Evolutionary conservation across 129 eudicot genomes (phyloP), one percentile per base, ranked within the genome.

Genomic region (Saussurea involucrata): DNA sequence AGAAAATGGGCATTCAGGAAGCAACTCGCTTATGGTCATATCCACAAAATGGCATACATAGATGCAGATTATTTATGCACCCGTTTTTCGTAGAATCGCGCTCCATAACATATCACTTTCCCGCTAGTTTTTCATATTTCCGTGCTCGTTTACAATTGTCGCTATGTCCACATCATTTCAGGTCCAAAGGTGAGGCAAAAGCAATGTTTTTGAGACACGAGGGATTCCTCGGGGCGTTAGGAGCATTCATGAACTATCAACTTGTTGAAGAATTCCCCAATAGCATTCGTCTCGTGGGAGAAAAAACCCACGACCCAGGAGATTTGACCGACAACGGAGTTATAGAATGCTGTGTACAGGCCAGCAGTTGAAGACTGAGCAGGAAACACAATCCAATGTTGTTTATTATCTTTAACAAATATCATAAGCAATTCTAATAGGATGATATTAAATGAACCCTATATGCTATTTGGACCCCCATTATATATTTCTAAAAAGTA

Each of bases 101-200:
- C 57, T 13, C 57, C 18, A 10, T 2, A 46, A 46, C 57, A 17
- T 3, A 15, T 49, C 25, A 1, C 53, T n/a, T 28, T 66, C n/a
- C n/a, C 28, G 15, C 44, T 66, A 29, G 42, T 31, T 24, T 20
- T 24, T 20, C 32, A 17, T 31, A 29, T 32, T 5, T 1, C 17
- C 71, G 10, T 32, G 18, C 6, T 21, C 12, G 8, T 32, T 17
- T 15, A 68, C 72, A 32, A 34, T 15, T 20, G 24, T n/a, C 21
- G 1, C 5, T 68, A 15, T 33, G 36, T 63, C 28, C 33, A 53
- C 49, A 25, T 57, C 20, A 66, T 77, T 77, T 68, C 88, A 94
- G 98, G 98, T 94, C 98, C 17, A 86, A 87, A 83, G 98, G 98
- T 0, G 98, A 91, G 70, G 92, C 96, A 22, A 87, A 94, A 79